A percentile compares a stretch with the other conserved stretches of the same genome.
Conservation (phyloP, 106 monocot species). For the Dioscorea zingiberensis region DNA sequence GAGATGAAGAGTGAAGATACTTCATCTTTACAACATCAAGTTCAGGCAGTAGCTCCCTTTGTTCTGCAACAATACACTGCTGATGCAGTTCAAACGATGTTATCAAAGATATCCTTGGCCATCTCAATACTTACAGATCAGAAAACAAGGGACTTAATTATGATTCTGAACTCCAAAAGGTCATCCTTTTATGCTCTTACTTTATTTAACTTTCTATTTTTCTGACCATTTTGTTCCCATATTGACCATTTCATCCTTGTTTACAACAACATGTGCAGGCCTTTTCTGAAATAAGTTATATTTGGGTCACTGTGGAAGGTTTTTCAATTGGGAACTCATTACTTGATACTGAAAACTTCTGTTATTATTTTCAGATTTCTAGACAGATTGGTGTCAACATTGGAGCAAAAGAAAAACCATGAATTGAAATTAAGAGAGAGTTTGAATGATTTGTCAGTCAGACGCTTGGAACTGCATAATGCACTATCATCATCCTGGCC, state of each 20-base stretch:
- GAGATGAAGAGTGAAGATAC: conserved; percentile 89
- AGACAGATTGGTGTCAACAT: conserved; percentile 70
- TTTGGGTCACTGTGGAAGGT: too few relatives aligned
- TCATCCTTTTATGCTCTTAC: conserved; percentile 7
- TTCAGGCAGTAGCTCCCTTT: conserved; percentile 89
- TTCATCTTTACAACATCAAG: conserved; percentile 90
- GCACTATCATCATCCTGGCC: conserved; percentile 86
- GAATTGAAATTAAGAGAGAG: conserved; percentile 79
- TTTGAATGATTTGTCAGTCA: conserved; percentile 67
- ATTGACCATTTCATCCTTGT: not conserved
- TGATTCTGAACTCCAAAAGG: conserved; percentile 98
- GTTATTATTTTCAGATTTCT: conserved; percentile 48
- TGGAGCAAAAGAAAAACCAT: conserved; percentile 92
- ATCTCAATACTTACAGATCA: conserved; percentile 75
- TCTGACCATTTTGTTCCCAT: not conserved
- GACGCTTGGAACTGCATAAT: conserved; percentile 92
- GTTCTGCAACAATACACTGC: conserved; percentile 77
- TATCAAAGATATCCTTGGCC: conserved; percentile 52
- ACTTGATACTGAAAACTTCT: not conserved
- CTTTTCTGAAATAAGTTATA: too few relatives aligned
- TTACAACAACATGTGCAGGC: too few relatives aligned
- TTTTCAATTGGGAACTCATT: too few relatives aligned
- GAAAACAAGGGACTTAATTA: conserved; percentile 93
- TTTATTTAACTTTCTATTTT: not conserved
- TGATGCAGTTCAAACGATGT: conserved; percentile 57